Evolutionary conservation across 2,329 filamentous ascomycete genomes (phyloP).

Genomic region (Xylaria sp.): DNA sequence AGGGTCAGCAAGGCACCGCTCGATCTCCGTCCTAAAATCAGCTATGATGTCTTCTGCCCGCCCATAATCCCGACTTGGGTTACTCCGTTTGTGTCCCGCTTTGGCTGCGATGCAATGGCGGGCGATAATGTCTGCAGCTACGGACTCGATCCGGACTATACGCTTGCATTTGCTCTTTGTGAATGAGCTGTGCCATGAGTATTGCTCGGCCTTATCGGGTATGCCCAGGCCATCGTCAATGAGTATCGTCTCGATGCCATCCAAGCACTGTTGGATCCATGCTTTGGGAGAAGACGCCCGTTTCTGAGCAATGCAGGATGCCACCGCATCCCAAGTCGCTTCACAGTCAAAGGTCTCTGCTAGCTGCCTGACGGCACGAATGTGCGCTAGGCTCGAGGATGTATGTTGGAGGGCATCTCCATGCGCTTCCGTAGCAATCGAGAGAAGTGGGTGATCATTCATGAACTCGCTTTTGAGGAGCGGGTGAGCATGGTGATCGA

Average conservation of each 20-base stretch:
- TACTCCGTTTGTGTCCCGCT: not conserved
- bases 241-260: constrained; percentile 77
- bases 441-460: constrained; percentile 60
- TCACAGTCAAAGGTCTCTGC: constrained; percentile 71
- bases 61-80: not conserved
- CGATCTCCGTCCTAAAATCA: constrained; percentile 64
- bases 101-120: constrained; percentile 51
- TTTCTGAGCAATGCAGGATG: constrained; percentile 55
- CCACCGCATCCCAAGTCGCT: constrained; percentile 68
- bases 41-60: constrained; percentile 37
- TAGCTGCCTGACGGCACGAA: constrained; percentile 76
- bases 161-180: constrained; percentile 72
- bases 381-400: constrained; percentile 71
- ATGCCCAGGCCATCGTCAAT: constrained; percentile 79
- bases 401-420: constrained; percentile 73
- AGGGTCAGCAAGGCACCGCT: constrained; percentile 67
- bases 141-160: constrained; percentile 80
- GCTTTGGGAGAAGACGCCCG: constrained; percentile 60
- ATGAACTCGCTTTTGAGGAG: constrained; percentile 65
- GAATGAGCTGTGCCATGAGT: constrained; percentile 73
- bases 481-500: constrained; percentile 79
- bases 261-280: constrained; percentile 72
- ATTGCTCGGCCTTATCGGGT: constrained; percentile 65
- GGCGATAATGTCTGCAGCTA: constrained; percentile 72
- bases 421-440: constrained; percentile 77